Conservation (phyloP, 2,329 filamentous ascomycete genomes). For the Whalleya microplaca region DNA sequence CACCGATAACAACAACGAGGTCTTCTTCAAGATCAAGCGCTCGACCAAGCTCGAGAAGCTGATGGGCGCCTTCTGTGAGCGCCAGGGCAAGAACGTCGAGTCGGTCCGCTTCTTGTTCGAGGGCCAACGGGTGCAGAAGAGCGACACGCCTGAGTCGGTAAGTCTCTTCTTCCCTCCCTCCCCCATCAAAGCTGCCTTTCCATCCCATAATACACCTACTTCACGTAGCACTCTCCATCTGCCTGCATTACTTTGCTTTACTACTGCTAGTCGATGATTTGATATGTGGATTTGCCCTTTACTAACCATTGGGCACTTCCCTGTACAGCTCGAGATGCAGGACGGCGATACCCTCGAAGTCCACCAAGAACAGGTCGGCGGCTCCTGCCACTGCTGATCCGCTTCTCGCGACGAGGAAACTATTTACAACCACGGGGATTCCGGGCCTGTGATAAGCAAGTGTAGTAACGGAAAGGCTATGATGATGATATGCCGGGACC, state of each 20-base stretch:
- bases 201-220: neutral
- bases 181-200: neutral
- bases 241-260: neutral
- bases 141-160: slow-evolving; percentile 90
- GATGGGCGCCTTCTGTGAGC: slow-evolving; percentile 97
- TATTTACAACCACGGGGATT: neutral
- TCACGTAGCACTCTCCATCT: neutral
- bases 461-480: neutral
- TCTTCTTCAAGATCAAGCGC: slow-evolving; percentile 99
- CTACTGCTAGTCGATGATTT: slow-evolving; percentile 1
- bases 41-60: slow-evolving; percentile 95
- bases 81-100: slow-evolving; percentile 83
- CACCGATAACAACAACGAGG: slow-evolving; percentile 98
- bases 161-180: slow-evolving; percentile 44
- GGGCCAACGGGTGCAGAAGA: slow-evolving; percentile 86
- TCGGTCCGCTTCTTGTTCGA: slow-evolving; percentile 96
- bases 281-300: slow-evolving; percentile 8
- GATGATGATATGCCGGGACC: neutral
- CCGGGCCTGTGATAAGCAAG: neutral
- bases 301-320: slow-evolving; percentile 26
- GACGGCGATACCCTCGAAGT: slow-evolving; percentile 97
- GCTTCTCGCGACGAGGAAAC: neutral
- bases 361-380: slow-evolving; percentile 97
- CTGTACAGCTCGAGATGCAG: slow-evolving; percentile 83
- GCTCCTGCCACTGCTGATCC: slow-evolving; percentile 41